Evolutionary conservation across 495 filamentous ascomycete genomes (phyloP), one percentile per base, ranked within the genome.

Genomic region (Daldinia loculata): DNA sequence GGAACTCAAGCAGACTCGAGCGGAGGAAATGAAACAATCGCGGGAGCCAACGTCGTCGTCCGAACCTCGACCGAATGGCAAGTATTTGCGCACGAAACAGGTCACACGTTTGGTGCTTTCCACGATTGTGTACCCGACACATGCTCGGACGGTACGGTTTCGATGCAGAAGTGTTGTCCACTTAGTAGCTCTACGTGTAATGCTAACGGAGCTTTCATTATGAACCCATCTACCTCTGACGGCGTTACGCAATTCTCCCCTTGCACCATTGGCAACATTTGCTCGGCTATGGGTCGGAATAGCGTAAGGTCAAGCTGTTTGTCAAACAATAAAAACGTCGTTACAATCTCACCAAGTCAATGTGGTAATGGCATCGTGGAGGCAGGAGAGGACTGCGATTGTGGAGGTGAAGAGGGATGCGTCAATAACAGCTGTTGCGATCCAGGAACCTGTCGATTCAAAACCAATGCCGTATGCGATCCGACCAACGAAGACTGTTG

Each of bases 361-460:
- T 99, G 95, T 77, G 95, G 95, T 56, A 99, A 99, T 78, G 95
- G 95, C 51, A 98, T 99, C 67, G 96, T 99, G 43, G 95, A 99
- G 79, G 79, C 85, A 9, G 95, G 93, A 68, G 95, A 99, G 79
- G 91, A 99, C 15, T 99, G 95, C 79, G 95, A 99, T 80, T 99
- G 95, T 75, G 96, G 95, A 59, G 95, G 94, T 45, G 77, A 78
- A 6, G 80, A 81, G 32, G 86, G 86, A 45, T 99, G 95, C 77
- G 87, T 82, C 17, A 78, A 83, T 70, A 93, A 99, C 79, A 63
- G 72, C 27, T 99, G 95, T 83, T 99, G 95, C 78, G 85, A 99
- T 71, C 79, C 94, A 3, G 88, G 78, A 6, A 98, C 96, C 12
- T 99, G 95, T 87, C 93, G 91, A 78, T 98, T 96, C 84, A 91